These are phyloP conservation scores for Lactarius deliciosus DNA, from an alignment of 768 basidiomycete species.

Conservation along the genomic window DNA sequence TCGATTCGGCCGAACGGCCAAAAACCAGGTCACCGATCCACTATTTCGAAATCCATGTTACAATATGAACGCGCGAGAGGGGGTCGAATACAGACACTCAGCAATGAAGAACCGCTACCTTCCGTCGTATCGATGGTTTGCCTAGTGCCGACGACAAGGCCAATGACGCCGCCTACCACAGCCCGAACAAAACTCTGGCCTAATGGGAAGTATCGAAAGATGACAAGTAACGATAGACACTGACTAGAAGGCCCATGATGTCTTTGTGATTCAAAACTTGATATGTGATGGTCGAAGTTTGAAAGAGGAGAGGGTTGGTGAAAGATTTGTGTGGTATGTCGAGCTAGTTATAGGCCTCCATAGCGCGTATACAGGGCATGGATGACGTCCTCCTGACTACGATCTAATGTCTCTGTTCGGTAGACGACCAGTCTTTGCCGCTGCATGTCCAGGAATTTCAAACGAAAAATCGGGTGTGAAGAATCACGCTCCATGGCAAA, in stretches of 20 bases:
- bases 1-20: constrained; percentile 13
- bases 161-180: neutral
- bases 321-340: neutral
- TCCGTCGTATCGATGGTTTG: neutral
- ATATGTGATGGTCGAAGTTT: neutral
- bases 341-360: constrained; percentile 12
- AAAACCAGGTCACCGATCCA: constrained; percentile 5
- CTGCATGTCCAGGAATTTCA: neutral
- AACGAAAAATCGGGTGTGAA: neutral
- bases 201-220: neutral
- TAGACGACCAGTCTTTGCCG: neutral
- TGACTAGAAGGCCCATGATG: constrained; percentile 7
- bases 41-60: constrained; percentile 1
- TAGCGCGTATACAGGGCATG: neutral
- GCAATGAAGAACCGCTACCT: neutral
- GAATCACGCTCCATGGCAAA: neutral
- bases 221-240: neutral
- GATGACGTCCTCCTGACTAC: neutral
- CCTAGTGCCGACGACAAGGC: neutral
- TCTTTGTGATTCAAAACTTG: neutral
- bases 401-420: neutral
- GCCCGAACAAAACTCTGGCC: neutral
- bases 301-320: neutral
- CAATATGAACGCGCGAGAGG: neutral
- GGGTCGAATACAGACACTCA: constrained; percentile 4